Conservation (phyloP, 768 basidiomycete species). For the Pisolithus sp. region DNA sequence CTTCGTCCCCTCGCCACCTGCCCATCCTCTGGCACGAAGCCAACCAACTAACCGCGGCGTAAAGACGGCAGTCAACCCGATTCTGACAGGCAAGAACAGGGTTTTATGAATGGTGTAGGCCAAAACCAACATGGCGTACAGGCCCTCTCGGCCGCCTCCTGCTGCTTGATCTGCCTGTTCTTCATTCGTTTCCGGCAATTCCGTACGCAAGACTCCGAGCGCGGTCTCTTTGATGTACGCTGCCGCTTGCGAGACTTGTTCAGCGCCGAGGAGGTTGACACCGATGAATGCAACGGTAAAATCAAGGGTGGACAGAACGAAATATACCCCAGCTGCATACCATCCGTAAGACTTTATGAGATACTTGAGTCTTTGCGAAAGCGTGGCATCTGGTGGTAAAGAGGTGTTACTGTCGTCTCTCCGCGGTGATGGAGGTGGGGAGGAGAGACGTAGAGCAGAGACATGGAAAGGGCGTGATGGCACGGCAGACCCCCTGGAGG, state of each 20-base stretch:
- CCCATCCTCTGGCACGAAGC: constrained; percentile 79
- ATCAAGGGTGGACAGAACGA: constrained; percentile 67
- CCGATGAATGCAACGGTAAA: constrained; percentile 79
- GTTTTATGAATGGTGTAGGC: constrained; percentile 98
- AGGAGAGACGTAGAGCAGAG: constrained; percentile 41
- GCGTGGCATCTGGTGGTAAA: constrained; percentile 44
- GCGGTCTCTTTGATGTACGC: constrained; percentile 48
- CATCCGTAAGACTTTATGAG: constrained; percentile 91
- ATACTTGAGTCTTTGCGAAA: constrained; percentile 68
- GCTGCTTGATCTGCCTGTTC: constrained; percentile 47
- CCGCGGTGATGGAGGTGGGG: constrained; percentile 15
- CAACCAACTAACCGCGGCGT: constrained; percentile 85
- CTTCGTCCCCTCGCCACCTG: constrained; percentile 60
- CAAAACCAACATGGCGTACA: constrained; percentile 88
- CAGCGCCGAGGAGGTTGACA: constrained; percentile 84
- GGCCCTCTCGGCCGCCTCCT: constrained; percentile 53
- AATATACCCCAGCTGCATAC: constrained; percentile 92
- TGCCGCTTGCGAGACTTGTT: constrained; percentile 73
- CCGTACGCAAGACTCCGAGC: constrained; percentile 39
- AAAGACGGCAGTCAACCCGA: constrained; percentile 81
- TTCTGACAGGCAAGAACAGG: constrained; percentile 78
- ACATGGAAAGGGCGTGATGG: constrained; percentile 44
- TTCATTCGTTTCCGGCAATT: constrained; percentile 58
- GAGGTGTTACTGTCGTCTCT: constrained; percentile 9
- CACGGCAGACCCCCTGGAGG: constrained; percentile 25